A percentile compares a stretch with the other conserved stretches of the same genome.
Evolutionary conservation across 352 stramenopile genomes (phyloP).

Genomic region (Phytophthora pistaciae): DNA sequence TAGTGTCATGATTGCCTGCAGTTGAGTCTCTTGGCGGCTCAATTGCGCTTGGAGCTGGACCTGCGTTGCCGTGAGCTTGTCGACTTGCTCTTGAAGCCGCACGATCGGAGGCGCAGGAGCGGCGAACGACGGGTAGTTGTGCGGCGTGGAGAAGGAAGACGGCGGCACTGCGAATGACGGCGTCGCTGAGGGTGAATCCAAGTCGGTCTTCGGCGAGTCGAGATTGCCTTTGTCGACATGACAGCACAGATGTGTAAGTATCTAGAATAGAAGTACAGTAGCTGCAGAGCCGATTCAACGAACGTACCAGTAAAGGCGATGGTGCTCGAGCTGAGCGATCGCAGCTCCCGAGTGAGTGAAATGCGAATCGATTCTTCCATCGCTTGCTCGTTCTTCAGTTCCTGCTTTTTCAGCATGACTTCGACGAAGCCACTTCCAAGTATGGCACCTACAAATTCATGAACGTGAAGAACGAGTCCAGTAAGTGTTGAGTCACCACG

Average conservation of each 20-base stretch:
- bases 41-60: slow-evolving; percentile 68
- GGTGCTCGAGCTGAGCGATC: slow-evolving; percentile 59
- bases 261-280: not conserved
- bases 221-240: slow-evolving; percentile 18
- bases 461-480: slow-evolving; percentile 37
- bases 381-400: slow-evolving; percentile 51
- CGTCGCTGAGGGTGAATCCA: slow-evolving; percentile 33
- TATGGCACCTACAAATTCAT: slow-evolving; percentile 67
- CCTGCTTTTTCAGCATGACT: slow-evolving; percentile 85
- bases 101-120: slow-evolving; percentile 21
- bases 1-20: slow-evolving; percentile 62
- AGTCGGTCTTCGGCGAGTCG: slow-evolving; percentile 40
- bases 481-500: not conserved
- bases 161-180: slow-evolving; percentile 29
- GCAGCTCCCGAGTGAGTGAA: slow-evolving; percentile 60
- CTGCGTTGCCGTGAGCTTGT: slow-evolving; percentile 63
- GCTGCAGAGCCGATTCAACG: not conserved
- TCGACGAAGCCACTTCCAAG: slow-evolving; percentile 84
- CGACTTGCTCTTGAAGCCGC: slow-evolving; percentile 63
- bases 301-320: slow-evolving; percentile 35
- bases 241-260: slow-evolving; percentile 1
- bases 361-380: slow-evolving; percentile 64
- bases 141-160: slow-evolving; percentile 27
- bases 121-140: slow-evolving; percentile 30
- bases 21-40: slow-evolving; percentile 58